These are phyloP conservation scores for Boletus tylopilopsis DNA, from an alignment of 768 basidiomycete genomes.

Conservation along the genomic window DNA sequence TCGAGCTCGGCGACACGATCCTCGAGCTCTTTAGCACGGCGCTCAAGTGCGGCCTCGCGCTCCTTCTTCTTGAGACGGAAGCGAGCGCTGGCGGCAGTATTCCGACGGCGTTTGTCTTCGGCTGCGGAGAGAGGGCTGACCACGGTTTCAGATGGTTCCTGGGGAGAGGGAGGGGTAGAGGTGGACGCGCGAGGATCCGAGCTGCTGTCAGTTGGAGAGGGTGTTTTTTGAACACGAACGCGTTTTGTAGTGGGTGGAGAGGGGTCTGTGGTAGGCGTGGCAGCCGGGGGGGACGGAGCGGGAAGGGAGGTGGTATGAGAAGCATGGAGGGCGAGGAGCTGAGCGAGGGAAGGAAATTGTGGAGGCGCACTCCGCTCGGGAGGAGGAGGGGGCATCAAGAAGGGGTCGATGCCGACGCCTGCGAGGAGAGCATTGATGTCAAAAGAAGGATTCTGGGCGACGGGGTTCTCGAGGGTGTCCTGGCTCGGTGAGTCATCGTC, in stretches of 20 bases:
- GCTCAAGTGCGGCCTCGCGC: conserved; percentile 85
- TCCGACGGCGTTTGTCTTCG: conserved; percentile 91
- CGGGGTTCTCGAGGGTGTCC: conserved; percentile 43
- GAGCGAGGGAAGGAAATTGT: conserved; percentile 59
- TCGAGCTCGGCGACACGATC: conserved; percentile 76
- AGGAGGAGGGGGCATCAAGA: conserved; percentile 30
- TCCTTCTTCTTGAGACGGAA: conserved; percentile 97
- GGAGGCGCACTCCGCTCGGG: conserved; percentile 20
- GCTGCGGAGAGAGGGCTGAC: conserved; percentile 43
- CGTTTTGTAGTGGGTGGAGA: conserved; percentile 42
- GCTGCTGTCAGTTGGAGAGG: conserved; percentile 28
- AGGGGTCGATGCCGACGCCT: conserved; percentile 42
- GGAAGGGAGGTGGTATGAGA: conserved; percentile 29
- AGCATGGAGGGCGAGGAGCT: conserved; percentile 62
- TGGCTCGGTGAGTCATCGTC: conserved; percentile 34
- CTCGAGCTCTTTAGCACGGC: conserved; percentile 81
- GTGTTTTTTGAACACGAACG: conserved; percentile 51
- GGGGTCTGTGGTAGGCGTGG: conserved; percentile 13
- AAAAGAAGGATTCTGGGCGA: conserved; percentile 39
- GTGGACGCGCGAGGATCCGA: conserved; percentile 15
- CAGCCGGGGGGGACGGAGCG: conserved; percentile 13
- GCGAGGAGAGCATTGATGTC: conserved; percentile 40
- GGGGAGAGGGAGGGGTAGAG: conserved; percentile 24
- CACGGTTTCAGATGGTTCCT: conserved; percentile 18
- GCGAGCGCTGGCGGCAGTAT: conserved; percentile 89